Percentiles rank a stretch among this genome's conserved stretches.
These are phyloP conservation scores for Lentinula sp. DNA, from an alignment of 768 basidiomycete genomes.

Conservation along the genomic window DNA sequence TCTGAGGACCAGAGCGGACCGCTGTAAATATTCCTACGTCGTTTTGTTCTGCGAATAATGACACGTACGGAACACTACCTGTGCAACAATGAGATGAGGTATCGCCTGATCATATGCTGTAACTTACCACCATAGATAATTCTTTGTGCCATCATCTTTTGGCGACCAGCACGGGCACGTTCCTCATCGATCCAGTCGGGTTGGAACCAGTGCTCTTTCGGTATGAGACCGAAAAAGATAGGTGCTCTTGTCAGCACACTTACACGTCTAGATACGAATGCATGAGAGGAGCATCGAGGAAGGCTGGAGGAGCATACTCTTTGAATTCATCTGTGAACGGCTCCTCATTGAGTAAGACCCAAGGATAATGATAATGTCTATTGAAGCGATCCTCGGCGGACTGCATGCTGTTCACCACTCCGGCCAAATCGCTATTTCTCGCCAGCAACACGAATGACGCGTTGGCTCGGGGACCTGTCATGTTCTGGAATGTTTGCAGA, in stretches of 20 bases:
- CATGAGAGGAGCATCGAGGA: neutral
- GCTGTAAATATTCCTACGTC: neutral
- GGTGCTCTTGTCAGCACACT: conserved; percentile 50
- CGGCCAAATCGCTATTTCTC: conserved; percentile 46
- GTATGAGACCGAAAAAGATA: conserved; percentile 68
- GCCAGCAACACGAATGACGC: conserved; percentile 78
- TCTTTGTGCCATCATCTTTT: conserved; percentile 55
- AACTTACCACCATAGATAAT: conserved; percentile 56
- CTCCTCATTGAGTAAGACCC: conserved; percentile 82
- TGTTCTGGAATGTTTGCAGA: neutral
- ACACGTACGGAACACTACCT: conserved; percentile 70
- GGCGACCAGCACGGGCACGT: conserved; percentile 51
- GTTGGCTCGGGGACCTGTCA: conserved; percentile 45
- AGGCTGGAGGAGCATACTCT: conserved; percentile 26
- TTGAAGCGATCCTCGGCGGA: conserved; percentile 86
- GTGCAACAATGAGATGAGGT: conserved; percentile 8
- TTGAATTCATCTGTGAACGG: conserved; percentile 73
- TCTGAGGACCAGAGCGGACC: conserved; percentile 21
- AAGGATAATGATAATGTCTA: conserved; percentile 66
- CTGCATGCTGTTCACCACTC: conserved; percentile 51
- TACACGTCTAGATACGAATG: conserved; percentile 31
- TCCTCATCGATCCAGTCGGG: conserved; percentile 77
- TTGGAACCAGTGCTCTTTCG: conserved; percentile 71
- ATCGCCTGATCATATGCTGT: neutral
- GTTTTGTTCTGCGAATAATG: neutral